Evolutionary conservation across 2,329 filamentous ascomycete species (phyloP).

Genomic region (Talaromyces islandicus): DNA sequence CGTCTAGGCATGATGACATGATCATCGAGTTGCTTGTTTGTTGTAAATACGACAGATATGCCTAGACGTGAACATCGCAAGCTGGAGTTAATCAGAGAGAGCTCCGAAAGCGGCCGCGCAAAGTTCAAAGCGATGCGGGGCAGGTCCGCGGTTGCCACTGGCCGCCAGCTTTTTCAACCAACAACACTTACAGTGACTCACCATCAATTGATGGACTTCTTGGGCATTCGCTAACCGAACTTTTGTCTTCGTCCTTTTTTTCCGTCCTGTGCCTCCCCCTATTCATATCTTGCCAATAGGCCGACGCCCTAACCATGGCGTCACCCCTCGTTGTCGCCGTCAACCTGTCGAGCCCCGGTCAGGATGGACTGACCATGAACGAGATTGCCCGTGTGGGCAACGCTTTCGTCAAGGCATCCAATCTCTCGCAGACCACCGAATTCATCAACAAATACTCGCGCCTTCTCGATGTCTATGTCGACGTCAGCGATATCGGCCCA

Average conservation of each 20-base stretch:
- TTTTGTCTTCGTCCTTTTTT: neutral
- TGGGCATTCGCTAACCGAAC: too few relatives aligned
- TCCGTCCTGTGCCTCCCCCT: neutral
- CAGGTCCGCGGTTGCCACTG: neutral
- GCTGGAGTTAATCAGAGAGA: neutral
- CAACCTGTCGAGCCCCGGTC: slow-evolving; percentile 34
- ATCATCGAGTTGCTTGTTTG: neutral
- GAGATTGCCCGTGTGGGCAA: slow-evolving; percentile 55
- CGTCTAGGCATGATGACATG: neutral
- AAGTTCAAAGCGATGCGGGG: neutral
- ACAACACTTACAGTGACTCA: neutral
- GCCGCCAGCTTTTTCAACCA: neutral
- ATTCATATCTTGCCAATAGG: neutral
- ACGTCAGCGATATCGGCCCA: slow-evolving; percentile 62
- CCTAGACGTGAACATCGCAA: neutral
- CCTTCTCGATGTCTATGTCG: slow-evolving; percentile 62
- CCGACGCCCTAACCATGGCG: slow-evolving; percentile 28
- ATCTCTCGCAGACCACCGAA: slow-evolving; percentile 32
- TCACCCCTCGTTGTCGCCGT: slow-evolving; percentile 37
- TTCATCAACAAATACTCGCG: slow-evolving; percentile 55
- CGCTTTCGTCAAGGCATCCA: slow-evolving; percentile 49
- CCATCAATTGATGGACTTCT: neutral
- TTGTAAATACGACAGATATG: too few relatives aligned
- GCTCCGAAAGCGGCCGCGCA: neutral
- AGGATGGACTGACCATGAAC: slow-evolving; percentile 47